Evolutionary conservation across 495 filamentous ascomycete genomes (phyloP), one percentile per base, ranked within the genome.

Genomic region (Annulohypoxylon moriforme): DNA sequence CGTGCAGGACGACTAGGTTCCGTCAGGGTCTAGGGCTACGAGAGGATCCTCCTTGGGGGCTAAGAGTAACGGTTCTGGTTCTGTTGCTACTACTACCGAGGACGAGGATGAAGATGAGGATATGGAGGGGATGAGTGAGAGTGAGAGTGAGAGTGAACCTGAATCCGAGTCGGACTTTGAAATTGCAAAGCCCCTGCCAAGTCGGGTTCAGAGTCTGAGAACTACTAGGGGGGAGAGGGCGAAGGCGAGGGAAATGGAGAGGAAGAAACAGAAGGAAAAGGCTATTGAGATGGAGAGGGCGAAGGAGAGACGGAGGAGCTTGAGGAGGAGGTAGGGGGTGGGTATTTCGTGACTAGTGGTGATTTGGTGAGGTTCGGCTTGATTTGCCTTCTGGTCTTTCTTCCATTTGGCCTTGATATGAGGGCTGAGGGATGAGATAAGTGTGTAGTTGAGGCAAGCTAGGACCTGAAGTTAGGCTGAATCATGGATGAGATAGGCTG

Each of bases 1-100:
- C 72, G 86, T 89, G 11, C 86, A 89, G 76, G 88, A 90, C 71
- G 88, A 89, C 76, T 89, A 81, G 69, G 76, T 27, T 56, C 29
- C 50, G 68, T 53, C 27, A 29, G 34, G 33, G 31, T 29, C 13
- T n/a, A 22, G 18, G n/a, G n/a, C 27, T 10, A 1, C 33, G 9
- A 36, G 25, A 40, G 1, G 11, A 14, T 40, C 9, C 11, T 13
- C 47, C 25, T 10, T 11, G 10, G 0, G 47, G 40, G 0, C 4
- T 1, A 6, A 4, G n/a, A 44, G 5, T n/a, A 16, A 13, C 2
- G 4, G 5, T 44, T 1, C n/a, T 44, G 4, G 9, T 49, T 11
- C 46, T 49, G 46, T 8, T 49, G n/a, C n/a, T n/a, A n/a, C n/a
- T n/a, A n/a, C n/a, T n/a, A n/a, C n/a, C n/a, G 7, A 24, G 46